Evolutionary conservation across 768 basidiomycete genomes (phyloP), one percentile per base, ranked within the genome.

Genomic region (Russula abietina): DNA sequence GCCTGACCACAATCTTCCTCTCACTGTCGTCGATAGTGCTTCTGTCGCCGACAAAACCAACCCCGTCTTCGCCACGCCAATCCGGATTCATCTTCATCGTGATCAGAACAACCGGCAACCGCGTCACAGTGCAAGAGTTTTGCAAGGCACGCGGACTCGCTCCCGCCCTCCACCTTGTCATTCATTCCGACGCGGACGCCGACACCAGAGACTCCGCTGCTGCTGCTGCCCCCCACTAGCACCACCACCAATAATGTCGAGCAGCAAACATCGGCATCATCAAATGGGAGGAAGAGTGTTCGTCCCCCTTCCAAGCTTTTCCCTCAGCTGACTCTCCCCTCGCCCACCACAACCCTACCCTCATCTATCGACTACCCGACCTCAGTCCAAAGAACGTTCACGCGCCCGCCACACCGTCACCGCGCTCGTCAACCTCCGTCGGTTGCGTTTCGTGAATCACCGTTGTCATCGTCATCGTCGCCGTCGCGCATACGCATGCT

Each of bases 101-200:
- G 3, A 26, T n/a, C 38, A 32, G 14, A 28, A 43, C 62, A 6
- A 24, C 51, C 7, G 62, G 62, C 36, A 57, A 59, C 32, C 32
- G 5, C 39, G 45, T 55, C 30, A 50, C 39, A 14, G 26, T 39
- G 1, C 45, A 28, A 2, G 46, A 55, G 16, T 54, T 59, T 32
- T 51, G 17, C 26, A 63, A 59, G 28, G 12, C 43, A 9, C 41
- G 26, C 38, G 12, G 7, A 10, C 54, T n/a, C 22, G 24, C 41
- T 0, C 51, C 57, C 0, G 49, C 52, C 17, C 53, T 64, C 22
- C 50, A 19, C 46, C 22, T 59, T 6, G 16, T 39, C 36, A 55
- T 64, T 19, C 52, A 52, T 16, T 24, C 19, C 1, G 1, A 61
- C 94, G 88, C n/a, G n/a, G n/a, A n/a, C n/a, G n/a, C n/a, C n/a